Conservation (phyloP, 1,284 basidiomycete species). For the Ustilago vetiveriae region DNA sequence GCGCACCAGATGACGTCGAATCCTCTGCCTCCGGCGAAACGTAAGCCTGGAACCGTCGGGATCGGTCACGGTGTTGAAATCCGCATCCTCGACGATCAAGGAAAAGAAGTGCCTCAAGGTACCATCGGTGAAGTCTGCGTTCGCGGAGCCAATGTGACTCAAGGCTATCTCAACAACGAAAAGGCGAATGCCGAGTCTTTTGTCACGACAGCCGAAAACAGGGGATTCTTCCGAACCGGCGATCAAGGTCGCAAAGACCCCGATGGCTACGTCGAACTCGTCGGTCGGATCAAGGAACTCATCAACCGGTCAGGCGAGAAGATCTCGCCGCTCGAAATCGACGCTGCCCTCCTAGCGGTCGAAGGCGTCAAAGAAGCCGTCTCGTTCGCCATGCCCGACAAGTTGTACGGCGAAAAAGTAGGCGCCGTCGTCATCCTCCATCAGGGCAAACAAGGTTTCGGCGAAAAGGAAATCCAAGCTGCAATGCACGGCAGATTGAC, state of each 20-base stretch:
- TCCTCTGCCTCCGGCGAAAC: slow-evolving; percentile 65
- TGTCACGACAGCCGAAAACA: slow-evolving; percentile 65
- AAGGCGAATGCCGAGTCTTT: slow-evolving; percentile 68
- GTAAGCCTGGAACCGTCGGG: slow-evolving; percentile 70
- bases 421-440: slow-evolving; percentile 67
- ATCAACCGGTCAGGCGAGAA: slow-evolving; percentile 74
- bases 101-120: slow-evolving; percentile 66
- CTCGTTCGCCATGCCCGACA: slow-evolving; percentile 68
- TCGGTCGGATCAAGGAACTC: slow-evolving; percentile 66
- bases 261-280: slow-evolving; percentile 73
- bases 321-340: slow-evolving; percentile 75
- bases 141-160: slow-evolving; percentile 70
- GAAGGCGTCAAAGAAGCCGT: slow-evolving; percentile 71
- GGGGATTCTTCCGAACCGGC: slow-evolving; percentile 72
- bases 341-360: slow-evolving; percentile 70
- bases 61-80: slow-evolving; percentile 70
- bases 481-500: slow-evolving; percentile 58
- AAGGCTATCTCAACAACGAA: slow-evolving; percentile 70
- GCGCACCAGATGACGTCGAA: slow-evolving; percentile 70
- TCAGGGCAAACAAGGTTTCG: slow-evolving; percentile 25
- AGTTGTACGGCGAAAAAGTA: slow-evolving; percentile 66
- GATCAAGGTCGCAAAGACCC: slow-evolving; percentile 75
- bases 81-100: slow-evolving; percentile 68
- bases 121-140: slow-evolving; percentile 70
- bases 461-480: slow-evolving; percentile 56